A percentile compares a stretch with the other conserved stretches of the same genome.
Evolutionary conservation across 495 filamentous ascomycete species (phyloP).

Genomic region (Penicillium goetzii): DNA sequence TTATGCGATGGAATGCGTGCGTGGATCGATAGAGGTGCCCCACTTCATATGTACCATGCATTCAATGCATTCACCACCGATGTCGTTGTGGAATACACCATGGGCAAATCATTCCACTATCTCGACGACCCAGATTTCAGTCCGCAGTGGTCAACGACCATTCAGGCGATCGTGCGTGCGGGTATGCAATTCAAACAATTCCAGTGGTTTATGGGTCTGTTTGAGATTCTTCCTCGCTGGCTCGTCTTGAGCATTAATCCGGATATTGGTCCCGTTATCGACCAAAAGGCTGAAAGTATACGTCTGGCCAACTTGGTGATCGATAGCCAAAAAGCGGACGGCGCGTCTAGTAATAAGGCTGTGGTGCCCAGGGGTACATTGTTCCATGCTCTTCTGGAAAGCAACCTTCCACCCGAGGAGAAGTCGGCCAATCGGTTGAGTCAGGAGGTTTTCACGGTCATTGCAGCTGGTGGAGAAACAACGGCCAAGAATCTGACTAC

Average conservation of each 20-base stretch:
- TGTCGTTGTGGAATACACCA: constrained; percentile 46
- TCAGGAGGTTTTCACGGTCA: constrained; percentile 47
- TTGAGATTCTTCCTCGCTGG: constrained; percentile 31
- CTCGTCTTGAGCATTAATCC: constrained; percentile 29
- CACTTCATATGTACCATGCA: constrained; percentile 41
- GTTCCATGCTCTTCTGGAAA: constrained; percentile 47
- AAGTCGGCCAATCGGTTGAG: constrained; percentile 36
- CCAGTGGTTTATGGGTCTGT: constrained; percentile 32
- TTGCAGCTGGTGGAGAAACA: constrained; percentile 53
- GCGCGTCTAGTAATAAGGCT: background rate
- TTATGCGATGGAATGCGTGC: constrained; percentile 39
- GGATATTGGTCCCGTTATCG: constrained; percentile 28
- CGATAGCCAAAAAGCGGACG: constrained; percentile 5
- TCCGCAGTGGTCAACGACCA: constrained; percentile 34
- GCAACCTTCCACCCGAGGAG: constrained; percentile 44
- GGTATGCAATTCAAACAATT: constrained; percentile 33
- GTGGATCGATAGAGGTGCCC: constrained; percentile 28
- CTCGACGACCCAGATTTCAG: constrained; percentile 41
- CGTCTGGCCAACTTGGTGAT: constrained; percentile 22
- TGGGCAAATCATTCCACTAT: constrained; percentile 36
- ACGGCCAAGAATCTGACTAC: constrained; percentile 43
- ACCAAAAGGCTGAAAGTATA: constrained; percentile 26
- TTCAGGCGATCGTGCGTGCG: constrained; percentile 29
- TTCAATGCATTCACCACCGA: constrained; percentile 45
- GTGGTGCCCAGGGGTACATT: constrained; percentile 34